Evolutionary conservation across 371 early-diverging fungal species (phyloP).

Genomic region (Blastocladiella emersonii): DNA sequence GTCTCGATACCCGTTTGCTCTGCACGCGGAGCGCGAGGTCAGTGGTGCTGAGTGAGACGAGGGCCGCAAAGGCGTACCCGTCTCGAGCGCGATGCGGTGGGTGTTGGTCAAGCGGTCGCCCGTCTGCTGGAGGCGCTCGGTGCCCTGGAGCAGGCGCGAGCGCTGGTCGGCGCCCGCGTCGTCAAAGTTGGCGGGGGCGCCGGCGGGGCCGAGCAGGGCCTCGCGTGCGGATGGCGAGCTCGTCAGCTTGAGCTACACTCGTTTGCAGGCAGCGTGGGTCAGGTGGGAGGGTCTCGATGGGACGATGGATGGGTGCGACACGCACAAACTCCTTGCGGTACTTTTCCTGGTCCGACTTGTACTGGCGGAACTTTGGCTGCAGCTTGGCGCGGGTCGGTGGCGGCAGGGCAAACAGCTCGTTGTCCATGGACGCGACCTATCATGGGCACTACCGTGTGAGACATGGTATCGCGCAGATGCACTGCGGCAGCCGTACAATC

Average conservation of each 20-base stretch:
- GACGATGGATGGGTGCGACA: neutral
- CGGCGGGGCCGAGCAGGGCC: slow-evolving; percentile 21
- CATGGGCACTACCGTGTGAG: too few species aligned
- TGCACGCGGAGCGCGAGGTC: slow-evolving; percentile 7
- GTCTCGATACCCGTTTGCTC: slow-evolving; percentile 76
- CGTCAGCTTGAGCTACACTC: neutral
- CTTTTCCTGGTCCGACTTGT: slow-evolving; percentile 62
- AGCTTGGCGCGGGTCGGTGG: slow-evolving; percentile 46
- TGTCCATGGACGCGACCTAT: slow-evolving; percentile 80
- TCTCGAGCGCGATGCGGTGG: slow-evolving; percentile 79
- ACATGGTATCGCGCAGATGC: too few species aligned
- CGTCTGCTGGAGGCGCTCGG: slow-evolving; percentile 64
- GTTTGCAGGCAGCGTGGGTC: neutral
- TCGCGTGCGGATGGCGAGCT: slow-evolving; percentile 16
- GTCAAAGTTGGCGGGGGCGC: neutral
- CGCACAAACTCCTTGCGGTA: slow-evolving; percentile 57
- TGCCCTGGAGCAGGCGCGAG: slow-evolving; percentile 63
- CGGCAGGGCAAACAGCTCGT: slow-evolving; percentile 69
- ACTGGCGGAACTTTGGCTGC: slow-evolving; percentile 51
- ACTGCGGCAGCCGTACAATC: slow-evolving; percentile 62
- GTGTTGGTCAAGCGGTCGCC: slow-evolving; percentile 70
- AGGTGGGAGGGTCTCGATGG: neutral
- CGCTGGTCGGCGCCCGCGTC: slow-evolving; percentile 54
- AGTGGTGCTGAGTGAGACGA: too few species aligned
- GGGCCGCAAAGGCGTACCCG: slow-evolving; percentile 36